phyloP scores from a whole-genome alignment of 2,329 filamentous ascomycete species.

The Penicillium sp. region DNA sequence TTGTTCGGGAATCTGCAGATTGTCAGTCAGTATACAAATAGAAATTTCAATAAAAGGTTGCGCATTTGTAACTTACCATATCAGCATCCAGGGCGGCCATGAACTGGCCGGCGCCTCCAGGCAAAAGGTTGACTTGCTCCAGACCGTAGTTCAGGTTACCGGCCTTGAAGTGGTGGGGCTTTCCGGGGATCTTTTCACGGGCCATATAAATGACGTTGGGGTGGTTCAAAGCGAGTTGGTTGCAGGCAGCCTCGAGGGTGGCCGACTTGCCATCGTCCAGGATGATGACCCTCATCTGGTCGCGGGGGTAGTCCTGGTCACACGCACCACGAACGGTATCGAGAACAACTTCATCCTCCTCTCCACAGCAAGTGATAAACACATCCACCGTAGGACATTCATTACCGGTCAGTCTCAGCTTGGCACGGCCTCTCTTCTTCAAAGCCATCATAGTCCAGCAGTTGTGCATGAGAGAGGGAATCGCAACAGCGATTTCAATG shows the following conservation, averaged over 20 bases:
- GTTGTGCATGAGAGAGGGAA: conserved; percentile 57
- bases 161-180: conserved; percentile 58
- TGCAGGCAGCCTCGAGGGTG: conserved; percentile 34
- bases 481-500: conserved; percentile 53
- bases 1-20: conserved; percentile 54
- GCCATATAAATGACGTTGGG: conserved; percentile 45
- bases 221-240: conserved; percentile 34
- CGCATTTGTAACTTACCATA: conserved; percentile 46
- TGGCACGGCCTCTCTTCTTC: conserved; percentile 54
- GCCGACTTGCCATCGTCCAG: conserved; percentile 41
- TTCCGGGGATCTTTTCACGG: conserved; percentile 40
- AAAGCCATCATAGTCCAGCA: conserved; percentile 57
- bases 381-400: conserved; percentile 43
- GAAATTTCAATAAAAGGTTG: neutral
- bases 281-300: conserved; percentile 38
- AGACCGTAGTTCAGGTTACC: conserved; percentile 63
- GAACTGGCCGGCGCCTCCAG: conserved; percentile 56
- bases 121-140: conserved; percentile 50
- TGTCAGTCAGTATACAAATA: conserved; percentile 7
- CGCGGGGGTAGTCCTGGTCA: conserved; percentile 42
- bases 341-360: conserved; percentile 42
- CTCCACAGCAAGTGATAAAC: conserved; percentile 45
- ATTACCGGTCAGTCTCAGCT: conserved; percentile 47
- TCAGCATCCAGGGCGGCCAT: conserved; percentile 65
- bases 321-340: conserved; percentile 41